These are phyloP conservation scores for Dictyostelium firmibasis DNA, from an alignment of 78 protist species.

Conservation along the genomic window DNA sequence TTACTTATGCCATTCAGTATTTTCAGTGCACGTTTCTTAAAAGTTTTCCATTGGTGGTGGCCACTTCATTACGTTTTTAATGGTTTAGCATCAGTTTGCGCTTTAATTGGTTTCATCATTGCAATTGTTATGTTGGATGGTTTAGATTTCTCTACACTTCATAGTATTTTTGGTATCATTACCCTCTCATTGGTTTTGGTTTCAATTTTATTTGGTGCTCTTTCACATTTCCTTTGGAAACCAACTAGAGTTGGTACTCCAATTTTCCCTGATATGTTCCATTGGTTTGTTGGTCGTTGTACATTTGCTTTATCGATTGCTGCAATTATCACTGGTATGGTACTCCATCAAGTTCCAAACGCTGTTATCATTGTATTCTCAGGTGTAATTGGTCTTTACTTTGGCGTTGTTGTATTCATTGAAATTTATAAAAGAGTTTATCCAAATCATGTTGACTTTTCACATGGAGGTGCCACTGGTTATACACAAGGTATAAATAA, in stretches of 20 bases:
- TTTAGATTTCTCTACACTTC: slow-evolving; percentile 25
- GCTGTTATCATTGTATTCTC: slow-evolving; percentile 29
- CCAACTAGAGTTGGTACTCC: slow-evolving; percentile 58
- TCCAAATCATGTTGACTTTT: not conserved
- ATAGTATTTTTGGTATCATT: slow-evolving; percentile 47
- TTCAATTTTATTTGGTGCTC: slow-evolving; percentile 32
- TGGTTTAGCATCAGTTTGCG: not conserved
- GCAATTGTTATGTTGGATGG: slow-evolving; percentile 39
- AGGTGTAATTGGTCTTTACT: slow-evolving; percentile 43
- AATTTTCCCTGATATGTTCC: slow-evolving; percentile 69
- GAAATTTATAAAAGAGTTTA: slow-evolving; percentile 39
- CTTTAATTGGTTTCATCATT: slow-evolving; percentile 28
- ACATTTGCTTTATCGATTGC: slow-evolving; percentile 4
- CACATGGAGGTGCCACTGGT: not conserved
- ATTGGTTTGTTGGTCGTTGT: slow-evolving; percentile 52
- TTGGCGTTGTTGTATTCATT: not conserved
- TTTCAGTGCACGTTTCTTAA: slow-evolving; percentile 42
- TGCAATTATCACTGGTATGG: slow-evolving; percentile 69
- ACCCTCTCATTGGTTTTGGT: not conserved
- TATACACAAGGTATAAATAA: not conserved
- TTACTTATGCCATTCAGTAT: slow-evolving; percentile 70
- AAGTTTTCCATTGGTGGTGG: slow-evolving; percentile 57
- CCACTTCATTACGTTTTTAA: slow-evolving; percentile 54
- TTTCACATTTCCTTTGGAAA: slow-evolving; percentile 46
- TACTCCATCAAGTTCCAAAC: slow-evolving; percentile 21